phyloP scores from a whole-genome alignment of 73 alveolate genomes.

The Paramecium octaurelia region DNA sequence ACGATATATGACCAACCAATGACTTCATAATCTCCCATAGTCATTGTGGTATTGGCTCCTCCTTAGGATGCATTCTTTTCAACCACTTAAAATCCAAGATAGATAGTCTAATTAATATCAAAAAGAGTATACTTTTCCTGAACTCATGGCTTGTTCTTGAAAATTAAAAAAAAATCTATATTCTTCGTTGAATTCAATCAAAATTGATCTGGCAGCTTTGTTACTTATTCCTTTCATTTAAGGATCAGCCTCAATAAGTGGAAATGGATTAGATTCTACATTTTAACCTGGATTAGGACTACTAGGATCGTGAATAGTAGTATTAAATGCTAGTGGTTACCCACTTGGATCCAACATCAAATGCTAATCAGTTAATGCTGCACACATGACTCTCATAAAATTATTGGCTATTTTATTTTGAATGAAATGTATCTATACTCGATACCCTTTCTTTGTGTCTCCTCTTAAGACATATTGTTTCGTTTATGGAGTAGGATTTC shows the following conservation, averaged over 20 bases:
- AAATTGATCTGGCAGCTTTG: slow-evolving; percentile 28
- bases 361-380: neutral
- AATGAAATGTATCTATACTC: neutral
- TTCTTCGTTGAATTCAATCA: slow-evolving; percentile 19
- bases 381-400: neutral
- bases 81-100: slow-evolving; percentile 5
- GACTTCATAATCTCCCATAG: slow-evolving; percentile 37
- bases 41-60: neutral
- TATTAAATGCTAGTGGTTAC: neutral
- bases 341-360: neutral
- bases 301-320: slow-evolving; percentile 48
- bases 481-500: neutral
- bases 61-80: slow-evolving; percentile 34
- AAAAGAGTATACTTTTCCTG: neutral
- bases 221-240: neutral
- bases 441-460: neutral
- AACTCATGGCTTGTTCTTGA: neutral
- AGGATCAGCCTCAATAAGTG: slow-evolving; percentile 8
- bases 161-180: slow-evolving; percentile 4
- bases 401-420: slow-evolving; percentile 21
- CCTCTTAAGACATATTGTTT: neutral
- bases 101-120: neutral
- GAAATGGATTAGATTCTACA: neutral
- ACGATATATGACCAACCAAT: neutral
- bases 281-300: neutral